Evolutionary conservation across 768 basidiomycete species (phyloP).

Genomic region (Pisolithus orientalis): DNA sequence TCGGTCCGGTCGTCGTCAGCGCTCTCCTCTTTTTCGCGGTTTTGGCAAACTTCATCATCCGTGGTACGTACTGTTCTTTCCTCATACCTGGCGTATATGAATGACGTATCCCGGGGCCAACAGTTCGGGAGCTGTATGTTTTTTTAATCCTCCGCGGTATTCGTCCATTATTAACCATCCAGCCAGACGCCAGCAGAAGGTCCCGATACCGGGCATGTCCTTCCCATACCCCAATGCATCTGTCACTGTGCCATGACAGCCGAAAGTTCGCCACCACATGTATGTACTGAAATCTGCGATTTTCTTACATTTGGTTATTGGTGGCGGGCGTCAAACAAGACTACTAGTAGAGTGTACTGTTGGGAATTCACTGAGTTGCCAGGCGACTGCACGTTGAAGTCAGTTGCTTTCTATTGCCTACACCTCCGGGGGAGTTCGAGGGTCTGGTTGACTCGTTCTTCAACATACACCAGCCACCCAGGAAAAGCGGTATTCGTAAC

Average conservation of each 20-base stretch:
- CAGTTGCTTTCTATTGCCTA: too few relatives aligned
- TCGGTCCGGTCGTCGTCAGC: slow-evolving; percentile 81
- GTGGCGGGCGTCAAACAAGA: too few relatives aligned
- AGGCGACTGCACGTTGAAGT: too few relatives aligned
- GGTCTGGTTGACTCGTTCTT: too few relatives aligned
- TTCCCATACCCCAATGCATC: slow-evolving; percentile 12
- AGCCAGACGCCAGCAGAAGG: slow-evolving; percentile 19
- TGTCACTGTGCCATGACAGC: background rate
- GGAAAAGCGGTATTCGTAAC: too few relatives aligned
- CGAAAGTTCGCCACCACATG: background rate
- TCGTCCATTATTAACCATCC: background rate
- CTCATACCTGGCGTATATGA: background rate
- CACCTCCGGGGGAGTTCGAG: too few relatives aligned
- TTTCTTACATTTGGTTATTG: too few relatives aligned
- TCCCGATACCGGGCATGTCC: slow-evolving; percentile 25
- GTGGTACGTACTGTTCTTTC: slow-evolving; percentile 48
- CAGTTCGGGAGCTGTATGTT: slow-evolving; percentile 59
- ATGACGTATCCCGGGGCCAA: background rate
- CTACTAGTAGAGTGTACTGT: too few relatives aligned
- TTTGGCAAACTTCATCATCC: slow-evolving; percentile 80
- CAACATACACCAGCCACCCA: too few relatives aligned
- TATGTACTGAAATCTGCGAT: too few relatives aligned
- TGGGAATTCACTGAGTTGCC: too few relatives aligned
- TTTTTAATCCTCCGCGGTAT: background rate
- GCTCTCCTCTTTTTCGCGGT: slow-evolving; percentile 81